These are phyloP conservation scores for Avicennia marina DNA, from an alignment of 257 asterid genomes.

Conservation along the genomic window DNA sequence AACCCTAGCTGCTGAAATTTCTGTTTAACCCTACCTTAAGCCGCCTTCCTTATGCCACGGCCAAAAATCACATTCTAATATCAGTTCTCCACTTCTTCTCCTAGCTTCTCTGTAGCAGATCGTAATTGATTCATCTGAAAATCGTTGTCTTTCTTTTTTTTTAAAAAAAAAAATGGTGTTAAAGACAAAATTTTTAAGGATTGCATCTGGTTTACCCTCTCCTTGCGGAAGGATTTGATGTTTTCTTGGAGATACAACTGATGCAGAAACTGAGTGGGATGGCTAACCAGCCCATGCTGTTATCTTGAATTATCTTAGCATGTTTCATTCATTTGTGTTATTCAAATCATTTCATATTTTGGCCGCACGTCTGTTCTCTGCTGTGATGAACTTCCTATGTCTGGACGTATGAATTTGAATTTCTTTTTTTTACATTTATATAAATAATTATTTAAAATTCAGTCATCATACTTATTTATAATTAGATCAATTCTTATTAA, in stretches of 20 bases:
- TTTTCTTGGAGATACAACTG: conserved; percentile 64
- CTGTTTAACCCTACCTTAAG: conserved; percentile 17
- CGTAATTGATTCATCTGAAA: background rate
- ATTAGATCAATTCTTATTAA: too few relatives aligned
- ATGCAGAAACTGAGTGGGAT: conserved; percentile 48
- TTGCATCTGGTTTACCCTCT: conserved; percentile 84
- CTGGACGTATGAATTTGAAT: too few relatives aligned
- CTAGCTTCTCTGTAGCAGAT: background rate
- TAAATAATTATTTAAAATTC: too few relatives aligned
- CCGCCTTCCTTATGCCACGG: background rate
- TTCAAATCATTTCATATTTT: too few relatives aligned
- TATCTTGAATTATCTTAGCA: background rate
- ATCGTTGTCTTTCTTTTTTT: background rate
- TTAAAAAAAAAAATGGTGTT: background rate
- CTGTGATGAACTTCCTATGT: too few relatives aligned
- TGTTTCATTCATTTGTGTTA: background rate
- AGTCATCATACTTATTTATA: too few relatives aligned
- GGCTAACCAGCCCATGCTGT: conserved; percentile 72
- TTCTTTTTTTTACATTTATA: too few relatives aligned
- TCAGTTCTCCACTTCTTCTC: background rate
- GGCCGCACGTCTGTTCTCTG: too few relatives aligned
- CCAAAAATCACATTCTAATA: background rate
- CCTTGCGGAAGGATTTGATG: conserved; percentile 31
- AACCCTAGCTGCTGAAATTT: conserved; percentile 25
- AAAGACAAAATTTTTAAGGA: background rate